Percentiles rank a stretch among this genome's conserved stretches.
These are phyloP conservation scores for Gastrolobium bilobum DNA, from an alignment of 306 rosid genomes.

Conservation along the genomic window DNA sequence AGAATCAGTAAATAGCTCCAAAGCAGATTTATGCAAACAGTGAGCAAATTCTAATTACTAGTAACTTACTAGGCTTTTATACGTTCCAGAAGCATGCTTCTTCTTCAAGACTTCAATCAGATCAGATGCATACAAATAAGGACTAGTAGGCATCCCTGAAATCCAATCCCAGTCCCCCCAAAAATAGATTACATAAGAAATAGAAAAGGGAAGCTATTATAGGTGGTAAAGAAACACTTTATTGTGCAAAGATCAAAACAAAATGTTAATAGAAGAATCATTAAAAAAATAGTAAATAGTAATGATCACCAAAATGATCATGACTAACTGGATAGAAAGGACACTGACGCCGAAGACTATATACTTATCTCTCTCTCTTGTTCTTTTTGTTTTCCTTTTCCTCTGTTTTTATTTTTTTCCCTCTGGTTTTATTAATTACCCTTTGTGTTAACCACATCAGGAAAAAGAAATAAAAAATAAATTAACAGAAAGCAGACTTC, in stretches of 20 bases:
- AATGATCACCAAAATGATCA: background rate
- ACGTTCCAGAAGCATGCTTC: conserved; percentile 84
- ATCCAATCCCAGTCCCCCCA: conserved; percentile 35
- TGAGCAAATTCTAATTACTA: conserved; percentile 37
- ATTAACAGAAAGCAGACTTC: conserved; percentile 1
- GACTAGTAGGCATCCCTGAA: conserved; percentile 87
- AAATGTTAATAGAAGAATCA: conserved; percentile 21
- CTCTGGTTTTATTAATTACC: background rate
- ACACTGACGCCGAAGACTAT: background rate
- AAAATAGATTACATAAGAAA: conserved; percentile 28
- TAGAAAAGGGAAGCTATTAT: conserved; percentile 7
- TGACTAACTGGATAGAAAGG: conserved; percentile 1
- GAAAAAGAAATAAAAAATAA: conserved; percentile 14
- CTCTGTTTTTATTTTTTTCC: background rate
- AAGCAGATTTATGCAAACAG: conserved; percentile 12
- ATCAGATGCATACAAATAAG: conserved; percentile 73
- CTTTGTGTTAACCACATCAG: conserved; percentile 5
- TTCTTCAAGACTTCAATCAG: conserved; percentile 76
- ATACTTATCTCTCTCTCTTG: background rate
- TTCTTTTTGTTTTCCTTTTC: background rate
- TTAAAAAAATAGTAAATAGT: conserved; percentile 1
- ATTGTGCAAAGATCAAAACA: background rate
- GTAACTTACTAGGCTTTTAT: conserved; percentile 74
- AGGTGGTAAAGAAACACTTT: conserved; percentile 6
- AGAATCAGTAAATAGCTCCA: conserved; percentile 19